Percentiles rank a stretch among this genome's conserved stretches.
Evolutionary conservation across 176 grass and related monocot species (phyloP).

Genomic region (Miscanthus lutarioriparius): DNA sequence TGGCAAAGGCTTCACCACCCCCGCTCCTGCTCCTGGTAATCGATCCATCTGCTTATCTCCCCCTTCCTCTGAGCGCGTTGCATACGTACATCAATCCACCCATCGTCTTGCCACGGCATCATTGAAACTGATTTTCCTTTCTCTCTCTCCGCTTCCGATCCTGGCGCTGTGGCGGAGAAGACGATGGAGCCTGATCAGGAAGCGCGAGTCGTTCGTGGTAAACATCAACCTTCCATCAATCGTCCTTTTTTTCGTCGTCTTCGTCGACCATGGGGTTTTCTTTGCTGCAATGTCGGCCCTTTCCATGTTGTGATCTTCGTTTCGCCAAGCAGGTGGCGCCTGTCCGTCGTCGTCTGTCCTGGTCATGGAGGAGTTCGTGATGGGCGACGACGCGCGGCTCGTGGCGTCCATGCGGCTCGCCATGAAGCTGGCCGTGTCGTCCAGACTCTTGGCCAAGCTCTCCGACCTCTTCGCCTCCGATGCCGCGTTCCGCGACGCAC

Average conservation of each 20-base stretch:
- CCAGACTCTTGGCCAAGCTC: neutral
- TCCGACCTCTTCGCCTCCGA: constrained; percentile 7
- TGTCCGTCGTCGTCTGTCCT: neutral
- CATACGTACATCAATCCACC: neutral
- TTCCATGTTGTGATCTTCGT: neutral
- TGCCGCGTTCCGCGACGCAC: neutral
- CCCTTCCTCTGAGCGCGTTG: neutral
- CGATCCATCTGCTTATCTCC: neutral
- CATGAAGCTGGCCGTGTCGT: neutral
- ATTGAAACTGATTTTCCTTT: neutral
- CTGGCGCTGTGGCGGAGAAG: neutral
- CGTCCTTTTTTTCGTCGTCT: neutral
- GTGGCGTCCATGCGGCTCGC: neutral
- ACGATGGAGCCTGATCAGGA: neutral
- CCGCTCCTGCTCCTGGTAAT: constrained; percentile 6
- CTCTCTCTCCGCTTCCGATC: neutral
- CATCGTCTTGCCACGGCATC: neutral
- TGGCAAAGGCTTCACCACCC: neutral
- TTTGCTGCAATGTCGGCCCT: neutral
- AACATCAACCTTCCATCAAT: neutral
- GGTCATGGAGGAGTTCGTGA: constrained; percentile 24
- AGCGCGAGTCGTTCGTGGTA: neutral
- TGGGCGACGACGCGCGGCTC: neutral
- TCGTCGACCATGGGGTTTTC: neutral
- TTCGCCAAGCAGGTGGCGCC: neutral